Percentiles rank a stretch among this genome's conserved stretches.
These are phyloP conservation scores for Nymphaea thermarum DNA, from an alignment of 164 flowering plant genomes.

Conservation along the genomic window DNA sequence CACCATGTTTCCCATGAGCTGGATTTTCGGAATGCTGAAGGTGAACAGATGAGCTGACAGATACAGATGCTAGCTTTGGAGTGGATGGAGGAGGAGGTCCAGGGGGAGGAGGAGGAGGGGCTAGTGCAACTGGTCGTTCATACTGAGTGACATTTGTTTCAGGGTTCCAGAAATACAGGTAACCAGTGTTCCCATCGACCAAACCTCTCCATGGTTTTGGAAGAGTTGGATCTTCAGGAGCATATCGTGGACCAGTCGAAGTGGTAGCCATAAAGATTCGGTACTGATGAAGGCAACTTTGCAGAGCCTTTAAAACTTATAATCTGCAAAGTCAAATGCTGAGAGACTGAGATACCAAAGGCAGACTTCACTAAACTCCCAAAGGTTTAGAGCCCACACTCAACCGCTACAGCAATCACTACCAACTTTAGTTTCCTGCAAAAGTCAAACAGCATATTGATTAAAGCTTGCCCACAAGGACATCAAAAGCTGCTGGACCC, in stretches of 20 bases:
- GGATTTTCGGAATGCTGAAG: slow-evolving; percentile 21
- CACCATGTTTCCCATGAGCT: background rate
- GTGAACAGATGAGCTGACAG: slow-evolving; percentile 43
- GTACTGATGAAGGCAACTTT: too few relatives aligned
- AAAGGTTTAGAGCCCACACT: too few relatives aligned
- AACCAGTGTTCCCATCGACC: slow-evolving; percentile 82
- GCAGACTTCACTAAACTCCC: too few relatives aligned
- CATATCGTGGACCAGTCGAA: slow-evolving; percentile 53
- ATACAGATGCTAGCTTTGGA: slow-evolving; percentile 18
- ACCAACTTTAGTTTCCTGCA: too few relatives aligned
- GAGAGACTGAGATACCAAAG: too few relatives aligned
- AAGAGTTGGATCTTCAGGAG: slow-evolving; percentile 78
- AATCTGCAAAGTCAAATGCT: too few relatives aligned
- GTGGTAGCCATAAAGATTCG: slow-evolving; percentile 2
- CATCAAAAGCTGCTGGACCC: too few relatives aligned
- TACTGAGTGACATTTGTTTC: slow-evolving; percentile 92
- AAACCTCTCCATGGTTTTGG: slow-evolving; percentile 95
- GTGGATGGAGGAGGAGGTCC: slow-evolving; percentile 10
- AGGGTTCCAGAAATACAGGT: slow-evolving; percentile 88
- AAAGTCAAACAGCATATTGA: too few relatives aligned
- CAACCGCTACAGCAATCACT: too few relatives aligned
- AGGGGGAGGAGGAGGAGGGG: slow-evolving; percentile 7
- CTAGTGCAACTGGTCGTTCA: slow-evolving; percentile 49
- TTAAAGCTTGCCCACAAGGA: too few relatives aligned
- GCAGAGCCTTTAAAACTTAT: too few relatives aligned